Evolutionary conservation across 768 basidiomycete genomes (phyloP).

Genomic region (Hydnomerulius pinastri): DNA sequence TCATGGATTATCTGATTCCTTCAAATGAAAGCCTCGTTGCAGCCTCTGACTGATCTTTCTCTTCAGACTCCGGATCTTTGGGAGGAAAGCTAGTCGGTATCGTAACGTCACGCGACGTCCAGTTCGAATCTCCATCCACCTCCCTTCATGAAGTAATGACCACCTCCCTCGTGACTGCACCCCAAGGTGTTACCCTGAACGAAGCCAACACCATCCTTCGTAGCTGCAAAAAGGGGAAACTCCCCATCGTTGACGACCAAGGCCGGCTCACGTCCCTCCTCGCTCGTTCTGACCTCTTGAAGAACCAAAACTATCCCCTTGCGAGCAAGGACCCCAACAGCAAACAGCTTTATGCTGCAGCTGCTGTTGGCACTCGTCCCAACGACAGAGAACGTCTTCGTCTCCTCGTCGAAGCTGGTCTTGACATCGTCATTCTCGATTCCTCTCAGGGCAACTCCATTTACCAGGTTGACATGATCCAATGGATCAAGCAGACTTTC

Average conservation of each 20-base stretch:
- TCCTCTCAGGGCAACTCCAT: constrained; percentile 96
- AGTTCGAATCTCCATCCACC: constrained; percentile 75
- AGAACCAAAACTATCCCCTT: constrained; percentile 95
- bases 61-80: constrained; percentile 77
- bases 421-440: constrained; percentile 94
- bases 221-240: constrained; percentile 96
- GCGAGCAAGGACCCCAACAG: constrained; percentile 87
- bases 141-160: constrained; percentile 89
- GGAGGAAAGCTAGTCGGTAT: constrained; percentile 95
- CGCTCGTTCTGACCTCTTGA: constrained; percentile 94
- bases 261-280: constrained; percentile 80
- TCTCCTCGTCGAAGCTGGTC: constrained; percentile 88
- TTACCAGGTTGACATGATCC: constrained; percentile 92
- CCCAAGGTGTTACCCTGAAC: constrained; percentile 82
- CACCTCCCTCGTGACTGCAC: constrained; percentile 81
- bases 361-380: constrained; percentile 91
- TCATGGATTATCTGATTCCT: constrained; percentile 20
- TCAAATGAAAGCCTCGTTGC: constrained; percentile 4
- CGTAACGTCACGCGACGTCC: constrained; percentile 94
- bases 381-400: constrained; percentile 83
- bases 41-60: constrained; percentile 20
- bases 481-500: constrained; percentile 86
- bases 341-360: constrained; percentile 96
- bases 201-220: constrained; percentile 95
- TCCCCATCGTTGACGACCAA: constrained; percentile 74